Base-by-base conservation (phyloP, 352 stramenopile genomes). In the Plasmopara muralis region DNA sequence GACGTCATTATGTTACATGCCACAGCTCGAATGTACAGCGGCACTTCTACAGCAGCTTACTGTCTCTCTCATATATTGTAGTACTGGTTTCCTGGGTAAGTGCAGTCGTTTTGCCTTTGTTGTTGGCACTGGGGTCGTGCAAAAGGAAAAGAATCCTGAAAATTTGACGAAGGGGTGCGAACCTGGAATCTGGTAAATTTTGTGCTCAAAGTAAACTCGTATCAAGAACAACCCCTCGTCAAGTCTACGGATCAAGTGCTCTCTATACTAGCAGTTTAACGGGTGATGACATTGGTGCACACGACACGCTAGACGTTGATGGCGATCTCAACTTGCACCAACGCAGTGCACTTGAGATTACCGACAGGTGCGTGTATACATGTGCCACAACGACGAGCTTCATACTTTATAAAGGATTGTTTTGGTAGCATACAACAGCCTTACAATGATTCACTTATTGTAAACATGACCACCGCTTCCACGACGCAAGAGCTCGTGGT, bases 311-410 rank as follows among this genome's bases (percentile, higher is more conserved):
- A 1, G 45, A 60, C 37, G 65, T 72, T 29, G 80, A 88, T 18
- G 83, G 83, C 9, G 74, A 90, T 25, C 59, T 87, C n/a, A 14
- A 55, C 1, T 60, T 91, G 3, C 29, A 74, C 25, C 77, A 87
- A 54, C 66, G 72, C 14, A 55, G 44, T 34, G 62, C 75, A 3
- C 40, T 87, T 6, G 64, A 66, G 6, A 59, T 89, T 43, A 81
- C 49, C 6, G 42, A 70, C 28, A 68, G 35, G 70, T 87, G 50
- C 28, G 61, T 64, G 40, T 2, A 15, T 41, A 16, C 9, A 46
- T n/a, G 31, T 31, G 9, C n/a, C 3, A 50, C 6, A 33, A 13
- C 20, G 20, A 31, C 41, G 18, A 47, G 2, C 5, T 12, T 35
- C 6, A 4, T 43, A 50, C 28, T 43, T 18, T 38, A 15, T 44